phyloP scores from a whole-genome alignment of 1,139 yeast species.

The Pichia kudriavzevii region DNA sequence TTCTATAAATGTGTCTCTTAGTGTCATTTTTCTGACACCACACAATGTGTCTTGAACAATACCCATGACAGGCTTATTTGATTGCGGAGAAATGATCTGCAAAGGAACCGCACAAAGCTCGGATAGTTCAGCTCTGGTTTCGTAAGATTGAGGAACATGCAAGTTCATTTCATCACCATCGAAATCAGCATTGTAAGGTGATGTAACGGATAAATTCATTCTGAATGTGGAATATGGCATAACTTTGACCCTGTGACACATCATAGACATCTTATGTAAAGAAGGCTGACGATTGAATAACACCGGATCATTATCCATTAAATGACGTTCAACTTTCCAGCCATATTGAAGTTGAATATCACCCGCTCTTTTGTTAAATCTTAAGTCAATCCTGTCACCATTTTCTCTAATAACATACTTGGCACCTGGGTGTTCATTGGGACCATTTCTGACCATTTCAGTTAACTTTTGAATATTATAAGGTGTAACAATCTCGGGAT shows the following conservation, averaged over 20 bases:
- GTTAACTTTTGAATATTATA: conserved; percentile 91
- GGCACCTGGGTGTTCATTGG: conserved; percentile 99
- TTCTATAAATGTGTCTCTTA: conserved; percentile 81
- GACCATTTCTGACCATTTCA: conserved; percentile 92
- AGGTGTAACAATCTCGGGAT: conserved; percentile 97
- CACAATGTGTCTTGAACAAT: conserved; percentile 97
- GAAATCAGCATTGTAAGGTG: conserved; percentile 99
- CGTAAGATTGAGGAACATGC: conserved; percentile 98
- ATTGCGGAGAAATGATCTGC: conserved; percentile 96
- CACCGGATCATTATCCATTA: conserved; percentile 96
- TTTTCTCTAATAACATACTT: conserved; percentile 96
- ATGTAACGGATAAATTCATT: conserved; percentile 90
- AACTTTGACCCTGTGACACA: conserved; percentile 99
- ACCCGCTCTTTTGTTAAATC: conserved; percentile 97
- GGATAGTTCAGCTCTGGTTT: conserved; percentile 91
- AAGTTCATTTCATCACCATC: conserved; percentile 99
- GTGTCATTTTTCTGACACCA: conserved; percentile 93
- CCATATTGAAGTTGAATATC: conserved; percentile 97
- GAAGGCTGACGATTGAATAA: conserved; percentile 99
- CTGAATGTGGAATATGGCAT: conserved; percentile 99
- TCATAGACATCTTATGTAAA: conserved; percentile 98
- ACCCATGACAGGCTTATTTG: conserved; percentile 99
- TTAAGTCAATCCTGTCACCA: conserved; percentile 95
- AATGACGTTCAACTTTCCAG: conserved; percentile 98
- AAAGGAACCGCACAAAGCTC: conserved; percentile 95